Percentiles rank a stretch among this genome's conserved stretches.
Conservation (phyloP, 352 stramenopile species). For the Aphanomyces cochlioides region DNA sequence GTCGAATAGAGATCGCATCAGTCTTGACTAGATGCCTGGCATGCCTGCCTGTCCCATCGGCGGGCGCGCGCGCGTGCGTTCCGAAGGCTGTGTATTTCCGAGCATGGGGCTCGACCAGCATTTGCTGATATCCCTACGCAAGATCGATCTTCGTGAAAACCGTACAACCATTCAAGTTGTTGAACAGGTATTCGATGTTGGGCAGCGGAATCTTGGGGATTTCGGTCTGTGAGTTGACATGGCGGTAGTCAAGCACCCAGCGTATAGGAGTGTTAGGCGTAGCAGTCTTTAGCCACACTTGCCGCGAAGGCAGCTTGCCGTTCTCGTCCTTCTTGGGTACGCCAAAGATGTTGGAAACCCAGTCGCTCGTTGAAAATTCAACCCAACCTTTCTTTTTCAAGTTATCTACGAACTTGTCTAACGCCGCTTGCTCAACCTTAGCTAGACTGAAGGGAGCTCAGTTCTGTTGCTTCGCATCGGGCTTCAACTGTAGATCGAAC, state of each 20-base stretch:
- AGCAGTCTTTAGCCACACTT: slow-evolving; percentile 19
- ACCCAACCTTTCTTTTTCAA: slow-evolving; percentile 32
- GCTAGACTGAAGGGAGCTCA: slow-evolving; percentile 13
- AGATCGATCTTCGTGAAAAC: slow-evolving; percentile 28
- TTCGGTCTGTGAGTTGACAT: neutral
- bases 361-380: slow-evolving; percentile 30
- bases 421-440: slow-evolving; percentile 21
- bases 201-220: slow-evolving; percentile 33
- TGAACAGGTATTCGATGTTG: slow-evolving; percentile 33
- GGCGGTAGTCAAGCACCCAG: no score
- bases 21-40: slow-evolving; percentile 3
- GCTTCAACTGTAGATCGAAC: slow-evolving; percentile 24
- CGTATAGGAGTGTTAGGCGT: slow-evolving; percentile 19
- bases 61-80: slow-evolving; percentile 23
- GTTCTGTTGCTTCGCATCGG: neutral
- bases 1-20: slow-evolving; percentile 17
- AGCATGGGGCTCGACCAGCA: slow-evolving; percentile 24
- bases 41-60: slow-evolving; percentile 25
- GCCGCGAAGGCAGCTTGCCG: slow-evolving; percentile 20
- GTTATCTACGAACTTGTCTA: slow-evolving; percentile 28
- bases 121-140: neutral
- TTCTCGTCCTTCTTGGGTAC: slow-evolving; percentile 33
- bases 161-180: slow-evolving; percentile 17
- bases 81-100: slow-evolving; percentile 19
- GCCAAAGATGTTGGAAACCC: slow-evolving; percentile 36